These are phyloP conservation scores for Daldinia caldariorum DNA, from an alignment of 495 filamentous ascomycete species.

Conservation along the genomic window DNA sequence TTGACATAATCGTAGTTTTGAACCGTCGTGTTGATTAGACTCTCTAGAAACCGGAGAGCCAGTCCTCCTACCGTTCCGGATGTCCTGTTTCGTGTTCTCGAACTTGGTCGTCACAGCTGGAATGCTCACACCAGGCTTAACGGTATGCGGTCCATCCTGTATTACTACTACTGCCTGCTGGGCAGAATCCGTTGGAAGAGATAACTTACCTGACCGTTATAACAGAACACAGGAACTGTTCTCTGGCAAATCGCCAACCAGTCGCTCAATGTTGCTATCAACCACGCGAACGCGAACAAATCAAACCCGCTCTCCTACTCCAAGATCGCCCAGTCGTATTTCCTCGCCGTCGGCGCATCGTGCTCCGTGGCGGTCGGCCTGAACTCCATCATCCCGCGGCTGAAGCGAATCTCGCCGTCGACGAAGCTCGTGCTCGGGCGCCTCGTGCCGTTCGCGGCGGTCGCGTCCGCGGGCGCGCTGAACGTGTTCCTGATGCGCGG, in stretches of 20 bases:
- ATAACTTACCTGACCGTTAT: slow-evolving; percentile 22
- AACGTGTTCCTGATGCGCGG: slow-evolving; percentile 98
- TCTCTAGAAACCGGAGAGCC: slow-evolving; percentile 84
- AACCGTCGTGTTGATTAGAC: slow-evolving; percentile 33
- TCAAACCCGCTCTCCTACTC: slow-evolving; percentile 82
- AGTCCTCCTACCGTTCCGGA: slow-evolving; percentile 93
- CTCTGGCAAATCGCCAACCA: slow-evolving; percentile 97
- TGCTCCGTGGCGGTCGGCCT: slow-evolving; percentile 95
- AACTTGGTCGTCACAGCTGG: slow-evolving; percentile 97
- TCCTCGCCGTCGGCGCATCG: slow-evolving; percentile 88
- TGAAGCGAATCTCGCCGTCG: slow-evolving; percentile 77
- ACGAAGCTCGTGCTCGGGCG: slow-evolving; percentile 78
- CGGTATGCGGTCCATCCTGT: slow-evolving; percentile 55
- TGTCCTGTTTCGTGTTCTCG: slow-evolving; percentile 94
- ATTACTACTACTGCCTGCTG: slow-evolving; percentile 5
- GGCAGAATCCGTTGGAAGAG: neutral
- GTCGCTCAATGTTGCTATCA: slow-evolving; percentile 97
- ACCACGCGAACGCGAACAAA: slow-evolving; percentile 97
- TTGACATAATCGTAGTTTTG: slow-evolving; percentile 7
- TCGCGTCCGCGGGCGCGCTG: slow-evolving; percentile 85
- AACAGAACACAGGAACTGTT: slow-evolving; percentile 83
- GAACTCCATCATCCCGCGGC: slow-evolving; percentile 85
- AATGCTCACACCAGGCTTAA: slow-evolving; percentile 90
- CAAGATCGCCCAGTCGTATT: slow-evolving; percentile 87
- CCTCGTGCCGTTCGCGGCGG: slow-evolving; percentile 94